These are phyloP conservation scores for Wallacemonas rigidus DNA, from an alignment of 208 protist genomes.

Conservation along the genomic window DNA sequence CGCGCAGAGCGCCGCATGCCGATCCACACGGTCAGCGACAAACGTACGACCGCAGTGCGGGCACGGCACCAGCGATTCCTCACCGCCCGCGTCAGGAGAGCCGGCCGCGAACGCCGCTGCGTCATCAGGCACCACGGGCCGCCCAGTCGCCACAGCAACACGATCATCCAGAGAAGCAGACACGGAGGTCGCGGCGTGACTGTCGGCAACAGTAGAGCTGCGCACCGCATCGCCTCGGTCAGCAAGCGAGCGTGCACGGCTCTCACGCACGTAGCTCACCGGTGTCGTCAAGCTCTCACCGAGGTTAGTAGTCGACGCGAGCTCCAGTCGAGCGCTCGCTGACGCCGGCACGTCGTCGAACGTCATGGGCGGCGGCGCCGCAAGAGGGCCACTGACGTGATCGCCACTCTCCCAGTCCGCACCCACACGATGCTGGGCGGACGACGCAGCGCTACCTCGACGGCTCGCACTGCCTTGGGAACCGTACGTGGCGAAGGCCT, in stretches of 20 bases:
- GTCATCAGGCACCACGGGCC: constrained; percentile 12
- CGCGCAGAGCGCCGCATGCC: constrained; percentile 61
- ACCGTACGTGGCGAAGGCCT: background rate
- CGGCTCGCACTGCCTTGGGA: background rate
- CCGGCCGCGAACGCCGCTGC: background rate
- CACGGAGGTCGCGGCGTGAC: background rate
- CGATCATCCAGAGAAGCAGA: constrained; percentile 20
- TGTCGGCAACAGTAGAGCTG: background rate
- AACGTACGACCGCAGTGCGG: constrained; percentile 78
- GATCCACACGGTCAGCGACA: constrained; percentile 46
- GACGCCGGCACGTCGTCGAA: constrained; percentile 54
- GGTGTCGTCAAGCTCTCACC: background rate
- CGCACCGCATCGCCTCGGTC: background rate
- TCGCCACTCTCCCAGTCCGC: background rate
- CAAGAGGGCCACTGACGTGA: background rate
- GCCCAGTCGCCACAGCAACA: constrained; percentile 24
- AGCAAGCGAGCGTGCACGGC: constrained; percentile 1
- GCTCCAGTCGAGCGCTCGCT: constrained; percentile 24
- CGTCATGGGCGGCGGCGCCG: background rate
- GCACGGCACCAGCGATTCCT: constrained; percentile 59
- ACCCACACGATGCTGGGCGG: constrained; percentile 9
- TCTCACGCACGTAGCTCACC: constrained; percentile 11
- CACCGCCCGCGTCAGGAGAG: constrained; percentile 13
- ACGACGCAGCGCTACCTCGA: constrained; percentile 4
- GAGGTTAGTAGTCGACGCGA: constrained; percentile 1